Conservation (phyloP, 129 eudicot genomes). For the Artemisia tridentata region DNA sequence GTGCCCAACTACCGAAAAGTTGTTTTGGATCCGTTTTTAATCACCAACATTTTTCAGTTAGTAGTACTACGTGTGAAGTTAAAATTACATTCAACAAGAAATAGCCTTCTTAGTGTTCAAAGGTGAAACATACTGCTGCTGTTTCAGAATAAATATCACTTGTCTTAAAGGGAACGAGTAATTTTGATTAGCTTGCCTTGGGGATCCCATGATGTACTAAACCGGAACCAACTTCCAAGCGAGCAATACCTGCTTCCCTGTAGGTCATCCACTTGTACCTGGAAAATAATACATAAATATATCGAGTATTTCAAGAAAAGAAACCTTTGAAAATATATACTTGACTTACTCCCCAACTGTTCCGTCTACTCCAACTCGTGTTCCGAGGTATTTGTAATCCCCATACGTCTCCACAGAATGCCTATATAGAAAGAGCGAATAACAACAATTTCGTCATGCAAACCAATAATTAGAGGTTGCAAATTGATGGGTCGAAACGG, state of each 20-base stretch:
- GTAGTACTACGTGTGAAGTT: too few relatives aligned
- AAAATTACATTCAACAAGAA: too few relatives aligned
- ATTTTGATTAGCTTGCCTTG: slow-evolving; percentile 45
- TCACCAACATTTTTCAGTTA: too few relatives aligned
- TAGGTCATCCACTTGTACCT: slow-evolving; percentile 93
- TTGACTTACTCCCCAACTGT: slow-evolving; percentile 85
- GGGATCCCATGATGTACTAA: slow-evolving; percentile 60
- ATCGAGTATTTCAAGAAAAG: neutral
- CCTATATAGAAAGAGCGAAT: slow-evolving; percentile 33
- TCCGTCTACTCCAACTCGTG: slow-evolving; percentile 75
- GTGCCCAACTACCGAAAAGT: too few relatives aligned
- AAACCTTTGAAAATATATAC: neutral
- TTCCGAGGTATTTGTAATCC: slow-evolving; percentile 74
- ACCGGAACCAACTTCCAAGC: slow-evolving; percentile 79
- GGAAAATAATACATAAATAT: slow-evolving; percentile 2
- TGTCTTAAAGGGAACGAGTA: neutral
- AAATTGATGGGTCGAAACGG: too few relatives aligned
- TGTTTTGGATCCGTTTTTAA: too few relatives aligned
- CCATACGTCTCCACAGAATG: slow-evolving; percentile 55
- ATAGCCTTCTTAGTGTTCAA: too few relatives aligned
- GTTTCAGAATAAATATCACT: too few relatives aligned
- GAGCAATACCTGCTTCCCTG: slow-evolving; percentile 75
- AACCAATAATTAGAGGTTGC: neutral
- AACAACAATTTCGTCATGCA: slow-evolving; percentile 2
- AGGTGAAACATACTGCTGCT: too few relatives aligned